A percentile compares a stretch with the other conserved stretches of the same genome.
Conservation (phyloP, 192 early-diverging fungal species). For the Linnemannia elongata region DNA sequence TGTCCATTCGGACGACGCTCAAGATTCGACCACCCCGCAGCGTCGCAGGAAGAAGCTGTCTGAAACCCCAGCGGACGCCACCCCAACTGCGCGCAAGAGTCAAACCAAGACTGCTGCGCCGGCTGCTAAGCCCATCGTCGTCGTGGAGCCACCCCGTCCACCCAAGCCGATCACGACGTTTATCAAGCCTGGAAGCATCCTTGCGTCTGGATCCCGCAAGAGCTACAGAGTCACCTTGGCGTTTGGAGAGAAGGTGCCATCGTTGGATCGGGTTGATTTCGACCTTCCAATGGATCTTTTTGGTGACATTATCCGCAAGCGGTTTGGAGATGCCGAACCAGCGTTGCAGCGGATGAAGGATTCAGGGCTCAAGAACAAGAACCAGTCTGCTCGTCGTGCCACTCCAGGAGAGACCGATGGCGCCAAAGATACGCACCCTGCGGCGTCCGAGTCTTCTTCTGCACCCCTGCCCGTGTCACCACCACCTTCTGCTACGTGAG, state of each 20-base stretch:
- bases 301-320: slow-evolving; percentile 48
- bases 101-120: not conserved
- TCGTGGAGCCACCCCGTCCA: slow-evolving; percentile 13
- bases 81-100: not conserved
- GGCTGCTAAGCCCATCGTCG: not conserved
- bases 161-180: slow-evolving; percentile 57
- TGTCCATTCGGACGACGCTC: not conserved
- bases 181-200: slow-evolving; percentile 40
- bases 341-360: not conserved
- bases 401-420: not conserved
- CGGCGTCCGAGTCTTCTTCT: not conserved
- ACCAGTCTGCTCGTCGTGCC: not conserved
- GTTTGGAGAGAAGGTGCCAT: slow-evolving; percentile 60
- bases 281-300: slow-evolving; percentile 49
- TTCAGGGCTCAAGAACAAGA: not conserved
- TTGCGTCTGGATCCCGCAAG: slow-evolving; percentile 55
- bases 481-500: not conserved
- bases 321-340: slow-evolving; percentile 10
- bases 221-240: slow-evolving; percentile 57
- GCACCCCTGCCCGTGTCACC: not conserved
- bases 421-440: not conserved
- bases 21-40: not conserved
- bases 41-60: slow-evolving; percentile 12
- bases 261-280: slow-evolving; percentile 43
- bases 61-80: not conserved